A percentile compares a stretch with the other conserved stretches of the same genome.
These are phyloP conservation scores for Tricholomella constricta DNA, from an alignment of 768 basidiomycete species.

Conservation along the genomic window DNA sequence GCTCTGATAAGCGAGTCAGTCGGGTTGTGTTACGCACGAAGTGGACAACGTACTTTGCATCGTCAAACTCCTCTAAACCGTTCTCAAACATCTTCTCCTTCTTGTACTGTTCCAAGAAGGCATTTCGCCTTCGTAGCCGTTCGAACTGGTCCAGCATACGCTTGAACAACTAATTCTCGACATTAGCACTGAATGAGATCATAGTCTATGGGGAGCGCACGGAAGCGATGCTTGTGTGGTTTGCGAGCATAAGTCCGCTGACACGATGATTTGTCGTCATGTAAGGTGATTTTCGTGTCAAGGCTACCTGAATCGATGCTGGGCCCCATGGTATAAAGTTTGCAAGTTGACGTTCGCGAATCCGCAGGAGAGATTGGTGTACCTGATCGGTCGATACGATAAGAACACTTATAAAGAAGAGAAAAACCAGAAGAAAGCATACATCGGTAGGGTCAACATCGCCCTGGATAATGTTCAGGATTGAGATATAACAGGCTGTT, in stretches of 20 bases:
- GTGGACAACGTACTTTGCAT: constrained; percentile 69
- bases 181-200: constrained; percentile 1
- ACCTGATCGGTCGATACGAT: constrained; percentile 52
- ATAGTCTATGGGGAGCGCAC: constrained; percentile 45
- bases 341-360: constrained; percentile 94
- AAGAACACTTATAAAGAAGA: background rate
- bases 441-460: constrained; percentile 99
- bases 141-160: constrained; percentile 97
- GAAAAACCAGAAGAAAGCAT: constrained; percentile 37
- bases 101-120: constrained; percentile 97
- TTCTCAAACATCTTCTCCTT: constrained; percentile 96
- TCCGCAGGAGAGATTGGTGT: constrained; percentile 95
- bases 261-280: constrained; percentile 89
- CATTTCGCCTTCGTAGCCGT: constrained; percentile 80
- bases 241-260: constrained; percentile 97
- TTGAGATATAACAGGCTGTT: constrained; percentile 95
- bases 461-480: constrained; percentile 97
- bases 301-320: constrained; percentile 95
- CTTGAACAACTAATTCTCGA: constrained; percentile 74
- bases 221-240: constrained; percentile 98
- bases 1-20: constrained; percentile 48
- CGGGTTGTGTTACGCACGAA: background rate
- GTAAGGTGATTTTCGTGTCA: constrained; percentile 90
- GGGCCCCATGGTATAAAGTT: constrained; percentile 99
- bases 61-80: constrained; percentile 93